Evolutionary conservation across 2,329 filamentous ascomycete genomes (phyloP), one percentile per base, ranked within the genome.

Genomic region (Talaromyces sp.): DNA sequence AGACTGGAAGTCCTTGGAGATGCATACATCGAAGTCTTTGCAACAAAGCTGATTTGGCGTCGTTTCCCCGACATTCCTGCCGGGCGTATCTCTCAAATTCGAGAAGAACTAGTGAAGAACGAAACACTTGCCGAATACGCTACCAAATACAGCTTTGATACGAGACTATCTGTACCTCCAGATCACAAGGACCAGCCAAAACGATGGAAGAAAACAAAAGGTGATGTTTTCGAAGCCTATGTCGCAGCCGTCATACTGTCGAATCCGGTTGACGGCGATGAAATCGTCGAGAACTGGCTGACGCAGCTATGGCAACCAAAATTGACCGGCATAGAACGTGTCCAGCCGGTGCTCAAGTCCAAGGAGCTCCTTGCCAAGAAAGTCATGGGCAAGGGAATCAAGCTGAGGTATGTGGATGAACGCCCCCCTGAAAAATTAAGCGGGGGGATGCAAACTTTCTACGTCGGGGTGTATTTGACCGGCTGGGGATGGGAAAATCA

Each of bases 211-310:
- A 97, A 97, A 73, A 85, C 91, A 10, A 81, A 89, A 59, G 92
- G 88, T 9, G 93, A 97, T 70, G 82, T 97, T 19, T 95, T 97
- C 67, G 93, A 97, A 72, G 89, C 93, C 0, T 97, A 95, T 67
- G 85, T 96, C 17, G 92, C 89, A 9, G 92, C 89, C 3, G 76
- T 92, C 6, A 83, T 96, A 35, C 77, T 91, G 2, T 86, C 88
- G 0, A 84, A 91, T 66, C 80, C 85, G 0, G 74, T 77, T 3
- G 71, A 84, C 53, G 92, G 92, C 0, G 82, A 88, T 53, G 64
- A 73, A 8, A 80, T 79, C 1, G 87, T 83, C 1, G 81, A 88
- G 56, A 72, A 80, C 14, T 97, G 92, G 91, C 76, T 97, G 52
- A 87, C 85, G 56, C 76, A 81, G 8, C 77, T 97, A 0, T 97